Evolutionary conservation across 2,329 filamentous ascomycete genomes (phyloP), one percentile per base, ranked within the genome.

Genomic region (Zopfia rhizophila): DNA sequence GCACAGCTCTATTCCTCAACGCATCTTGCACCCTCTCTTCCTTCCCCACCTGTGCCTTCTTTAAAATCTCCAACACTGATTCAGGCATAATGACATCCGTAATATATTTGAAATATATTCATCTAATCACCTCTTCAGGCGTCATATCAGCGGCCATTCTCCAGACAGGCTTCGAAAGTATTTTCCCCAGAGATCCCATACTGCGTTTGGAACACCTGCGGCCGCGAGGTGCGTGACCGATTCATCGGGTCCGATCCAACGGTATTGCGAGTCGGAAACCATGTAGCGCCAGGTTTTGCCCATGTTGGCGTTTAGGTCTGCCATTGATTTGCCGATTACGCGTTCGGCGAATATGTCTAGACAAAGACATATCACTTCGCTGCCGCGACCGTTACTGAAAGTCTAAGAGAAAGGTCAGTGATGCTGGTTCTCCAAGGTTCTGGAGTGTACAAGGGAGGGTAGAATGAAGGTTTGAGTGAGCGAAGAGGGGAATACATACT

Each of bases 101-200:
- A 70, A 95, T 92, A 74, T 95, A 95, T 36, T 90, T 82, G 76
- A 94, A 95, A 75, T 95, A 90, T 66, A 95, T 90, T 76, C 90
- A 94, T 43, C 78, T 75, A 30, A 95, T 89, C 38, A 92, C 82
- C 75, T 94, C 88, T 74, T 94, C 89, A 2, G 90, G 89, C 5
- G 80, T 85, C 88, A 95, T 92, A 55, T 94, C 90, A 11, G 88
- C 86, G 18, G 95, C 86, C 51, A 95, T 85, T 48, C 84, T 82
- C 90, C 90, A 95, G 11, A 95, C 88, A 1, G 90, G 90, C 77
- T 94, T 95, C 54, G 82, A 79, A 91, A 81, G 3, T 80, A 80
- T 77, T 92, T 94, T 39, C 88, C 89, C 90, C 90, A 94, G 16
- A 95, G 82, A 72, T 95, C 90, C 90, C 90, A 95, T 55, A 93